Evolutionary conservation across 208 protist species (phyloP).

Genomic region (Novymonas esmeraldas): DNA sequence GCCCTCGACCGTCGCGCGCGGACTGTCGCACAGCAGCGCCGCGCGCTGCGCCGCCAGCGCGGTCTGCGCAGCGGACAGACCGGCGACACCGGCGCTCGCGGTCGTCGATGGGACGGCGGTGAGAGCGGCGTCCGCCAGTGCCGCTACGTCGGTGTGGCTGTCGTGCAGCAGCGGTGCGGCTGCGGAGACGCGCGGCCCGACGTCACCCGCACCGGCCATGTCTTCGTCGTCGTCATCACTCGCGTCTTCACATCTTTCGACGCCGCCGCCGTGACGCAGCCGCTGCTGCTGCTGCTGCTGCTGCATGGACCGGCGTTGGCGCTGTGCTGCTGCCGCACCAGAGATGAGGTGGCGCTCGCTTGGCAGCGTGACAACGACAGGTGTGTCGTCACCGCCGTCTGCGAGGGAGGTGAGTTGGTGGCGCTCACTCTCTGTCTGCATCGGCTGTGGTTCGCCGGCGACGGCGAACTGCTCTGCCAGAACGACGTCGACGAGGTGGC

Average conservation of each 20-base stretch:
- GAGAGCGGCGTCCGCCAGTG: conserved; percentile 7
- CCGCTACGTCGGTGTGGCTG: background rate
- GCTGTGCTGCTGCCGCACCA: no score
- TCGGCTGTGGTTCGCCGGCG: background rate
- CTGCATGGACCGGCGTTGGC: no score
- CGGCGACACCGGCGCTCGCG: background rate
- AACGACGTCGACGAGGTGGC: conserved; percentile 8
- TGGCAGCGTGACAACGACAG: no score
- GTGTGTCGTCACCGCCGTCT: no score
- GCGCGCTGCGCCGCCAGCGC: conserved; percentile 18
- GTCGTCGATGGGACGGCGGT: background rate
- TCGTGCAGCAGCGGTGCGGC: background rate
- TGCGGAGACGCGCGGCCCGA: no score
- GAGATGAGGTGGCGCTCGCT: no score
- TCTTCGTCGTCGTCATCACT: no score
- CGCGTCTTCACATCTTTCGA: no score
- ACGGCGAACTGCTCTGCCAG: conserved; percentile 4
- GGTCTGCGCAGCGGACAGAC: conserved; percentile 6
- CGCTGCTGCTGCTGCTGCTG: no score
- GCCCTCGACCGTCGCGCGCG: background rate
- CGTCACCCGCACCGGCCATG: no score
- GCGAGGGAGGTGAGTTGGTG: no score
- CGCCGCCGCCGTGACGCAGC: no score
- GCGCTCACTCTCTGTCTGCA: background rate
- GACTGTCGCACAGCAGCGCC: conserved; percentile 4